Base-by-base conservation (phyloP, 2,329 filamentous ascomycete species). In the Botryotinia narcissicola region DNA sequence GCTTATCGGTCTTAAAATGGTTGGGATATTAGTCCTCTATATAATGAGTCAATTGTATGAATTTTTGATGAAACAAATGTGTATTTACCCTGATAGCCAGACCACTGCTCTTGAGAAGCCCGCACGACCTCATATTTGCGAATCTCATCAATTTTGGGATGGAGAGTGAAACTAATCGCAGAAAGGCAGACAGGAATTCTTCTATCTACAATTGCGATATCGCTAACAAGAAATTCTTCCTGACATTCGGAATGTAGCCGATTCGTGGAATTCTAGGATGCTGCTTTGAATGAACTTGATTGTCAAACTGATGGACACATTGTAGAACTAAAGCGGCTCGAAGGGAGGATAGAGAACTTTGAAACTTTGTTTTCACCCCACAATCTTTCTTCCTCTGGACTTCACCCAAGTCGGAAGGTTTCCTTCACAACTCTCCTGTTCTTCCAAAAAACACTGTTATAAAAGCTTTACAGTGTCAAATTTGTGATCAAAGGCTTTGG, bases 61-160 rank as follows among this genome's bases (percentile, higher is more conserved):
- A 76, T 79, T 74, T 78, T 78, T 77, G 75, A 61, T 63, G 35
- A 44, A n/a, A 48, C 1, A 60, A 40, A 16, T 4, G 46, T 32
- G n/a, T 46, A n/a, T 70, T 71, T 78, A 80, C 80, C 76, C 76
- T 76, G 46, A 78, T 76, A 78, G 79, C 77, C 78, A 78, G 76
- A 73, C 79, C 77, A 75, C 80, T 77, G 76, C 78, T 78, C 73
- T 74, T 75, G 70, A 81, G 75, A 78, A 81, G 76, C 73, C 79
- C 78, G 61, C 60, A 63, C 48, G 77, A 74, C 75, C 77, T 78
- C 80, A 81, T 81, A 66, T 61, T 69, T 68, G 29, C 62, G 51
- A 51, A n/a, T 60, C 42, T 72, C 71, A 69, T 16, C 62, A 20
- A 14, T 12, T 72, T 44, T 25, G 40, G 25, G 12, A 68, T 25